Evolutionary conservation across 345 rosid genomes (phyloP).

Genomic region (Gossypium rotundifolium): DNA sequence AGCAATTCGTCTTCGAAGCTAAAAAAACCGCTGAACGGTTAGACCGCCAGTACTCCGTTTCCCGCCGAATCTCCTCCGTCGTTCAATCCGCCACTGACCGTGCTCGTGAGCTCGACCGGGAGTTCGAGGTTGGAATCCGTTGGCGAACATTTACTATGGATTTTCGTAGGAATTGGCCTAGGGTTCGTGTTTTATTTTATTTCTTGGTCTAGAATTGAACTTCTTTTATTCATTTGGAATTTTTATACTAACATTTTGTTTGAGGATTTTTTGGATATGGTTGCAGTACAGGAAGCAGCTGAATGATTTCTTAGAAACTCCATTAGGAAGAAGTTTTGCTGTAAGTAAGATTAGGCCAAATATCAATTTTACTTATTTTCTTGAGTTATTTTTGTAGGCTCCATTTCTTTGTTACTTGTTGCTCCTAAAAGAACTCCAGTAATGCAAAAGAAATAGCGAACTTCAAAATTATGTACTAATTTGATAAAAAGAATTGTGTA

Average conservation of each 20-base stretch:
- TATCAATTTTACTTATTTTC: neutral
- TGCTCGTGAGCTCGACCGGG: constrained; percentile 76
- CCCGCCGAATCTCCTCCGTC: constrained; percentile 48
- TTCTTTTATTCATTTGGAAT: neutral
- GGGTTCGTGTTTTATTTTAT: constrained; percentile 40
- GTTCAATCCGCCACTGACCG: constrained; percentile 56
- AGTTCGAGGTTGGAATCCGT: constrained; percentile 52
- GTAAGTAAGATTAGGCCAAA: constrained; percentile 39
- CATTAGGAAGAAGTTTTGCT: constrained; percentile 68
- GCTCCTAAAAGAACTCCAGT: neutral
- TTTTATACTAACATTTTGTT: neutral
- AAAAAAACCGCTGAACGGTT: constrained; percentile 76
- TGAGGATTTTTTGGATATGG: constrained; percentile 8
- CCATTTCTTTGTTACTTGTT: neutral
- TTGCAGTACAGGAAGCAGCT: constrained; percentile 89
- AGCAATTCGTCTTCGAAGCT: constrained; percentile 72
- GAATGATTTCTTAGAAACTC: constrained; percentile 61
- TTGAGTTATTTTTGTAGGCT: neutral
- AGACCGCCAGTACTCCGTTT: constrained; percentile 72
- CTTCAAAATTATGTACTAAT: neutral
- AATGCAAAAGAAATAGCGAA: neutral
- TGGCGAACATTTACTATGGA: constrained; percentile 63
- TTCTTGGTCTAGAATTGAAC: neutral
- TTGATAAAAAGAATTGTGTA: neutral
- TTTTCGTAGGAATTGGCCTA: constrained; percentile 70